Percentiles rank a stretch among this genome's conserved stretches.
These are phyloP conservation scores for Xerocomus brunneocitrinus DNA, from an alignment of 768 basidiomycete species.

Conservation along the genomic window DNA sequence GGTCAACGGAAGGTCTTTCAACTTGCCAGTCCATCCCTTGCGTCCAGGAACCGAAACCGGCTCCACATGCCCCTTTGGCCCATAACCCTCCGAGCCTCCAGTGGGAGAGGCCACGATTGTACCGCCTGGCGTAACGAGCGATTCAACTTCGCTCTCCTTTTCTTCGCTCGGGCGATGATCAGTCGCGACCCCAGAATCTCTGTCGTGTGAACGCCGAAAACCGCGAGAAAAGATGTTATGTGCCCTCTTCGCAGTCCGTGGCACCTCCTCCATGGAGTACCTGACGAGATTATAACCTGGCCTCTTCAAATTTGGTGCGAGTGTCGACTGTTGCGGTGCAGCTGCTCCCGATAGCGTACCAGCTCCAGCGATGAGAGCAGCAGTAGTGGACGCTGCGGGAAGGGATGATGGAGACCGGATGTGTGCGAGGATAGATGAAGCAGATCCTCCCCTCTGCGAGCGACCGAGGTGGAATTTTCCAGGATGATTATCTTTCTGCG, in stretches of 20 bases:
- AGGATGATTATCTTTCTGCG: background rate
- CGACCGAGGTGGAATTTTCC: slow-evolving; percentile 13
- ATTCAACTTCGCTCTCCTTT: slow-evolving; percentile 9
- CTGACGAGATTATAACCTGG: slow-evolving; percentile 66
- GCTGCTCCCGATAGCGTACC: slow-evolving; percentile 60
- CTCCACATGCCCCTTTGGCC: background rate
- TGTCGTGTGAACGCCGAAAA: slow-evolving; percentile 9
- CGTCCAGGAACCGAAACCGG: slow-evolving; percentile 7
- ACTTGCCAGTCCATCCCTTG: slow-evolving; percentile 33
- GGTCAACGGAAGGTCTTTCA: slow-evolving; percentile 39
- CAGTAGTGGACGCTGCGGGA: slow-evolving; percentile 29
- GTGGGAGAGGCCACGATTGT: slow-evolving; percentile 18
- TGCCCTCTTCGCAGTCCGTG: background rate
- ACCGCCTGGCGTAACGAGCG: slow-evolving; percentile 13
- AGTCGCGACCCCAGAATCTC: slow-evolving; percentile 8
- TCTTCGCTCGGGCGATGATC: background rate
- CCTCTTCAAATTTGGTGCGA: slow-evolving; percentile 54
- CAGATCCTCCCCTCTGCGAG: slow-evolving; percentile 18
- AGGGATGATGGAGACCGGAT: slow-evolving; percentile 12
- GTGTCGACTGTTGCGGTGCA: slow-evolving; percentile 43
- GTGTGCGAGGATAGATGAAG: slow-evolving; percentile 25
- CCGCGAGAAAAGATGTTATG: slow-evolving; percentile 1
- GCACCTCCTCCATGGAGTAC: slow-evolving; percentile 31
- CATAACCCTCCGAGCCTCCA: slow-evolving; percentile 2
- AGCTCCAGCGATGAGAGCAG: slow-evolving; percentile 67